Base-by-base conservation (phyloP, 2,329 filamentous ascomycete genomes). In the Aureobasidium sp. region DNA sequence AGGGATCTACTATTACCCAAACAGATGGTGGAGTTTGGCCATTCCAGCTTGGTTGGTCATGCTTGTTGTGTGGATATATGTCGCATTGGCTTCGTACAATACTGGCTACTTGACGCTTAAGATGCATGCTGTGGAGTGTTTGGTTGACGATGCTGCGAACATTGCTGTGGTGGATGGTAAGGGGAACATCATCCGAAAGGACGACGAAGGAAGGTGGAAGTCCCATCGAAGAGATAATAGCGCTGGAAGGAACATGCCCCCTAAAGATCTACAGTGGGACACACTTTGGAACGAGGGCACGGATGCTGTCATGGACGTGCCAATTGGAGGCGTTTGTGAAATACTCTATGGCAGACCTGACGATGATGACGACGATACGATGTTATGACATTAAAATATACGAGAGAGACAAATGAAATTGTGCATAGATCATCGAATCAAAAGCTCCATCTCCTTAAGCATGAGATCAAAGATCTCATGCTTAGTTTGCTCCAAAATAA, bases 231-330 rank as follows among this genome's bases (percentile, higher is more conserved):
- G 69, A 64, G 60, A 68, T 68, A 59, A 69, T 67, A 51, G 63
- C 32, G 32, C 43, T 72, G 63, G 51, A 17, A 55, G 37, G n/a
- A 39, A 39, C 67, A 68, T 60, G 72, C 53, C 41, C n/a, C 39
- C 75, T 59, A 70, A 72, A 41, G 76, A 72, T 53, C 74, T 83
- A 66, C 83, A 91, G 71, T 97, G 94, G 93, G 86, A 82, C 70
- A 82, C 81, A 63, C 81, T 96, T 20, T 99, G 94, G 94, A 92
- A 86, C 70, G 87, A 90, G 69, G 92, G 94, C 20, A 99, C 94
- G 0, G 94, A 99, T 79, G 94, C 92, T 1, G 94, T 97, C 8
- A 89, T 99, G 89, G 94, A 99, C 77, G 87, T 99, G 53, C 94
- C 94, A 8, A 83, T 97, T 67, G 92, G 92, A 10, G 94, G 93